These are phyloP conservation scores for Venturia nashicola DNA, from an alignment of 2,329 filamentous ascomycete genomes.

Conservation along the genomic window DNA sequence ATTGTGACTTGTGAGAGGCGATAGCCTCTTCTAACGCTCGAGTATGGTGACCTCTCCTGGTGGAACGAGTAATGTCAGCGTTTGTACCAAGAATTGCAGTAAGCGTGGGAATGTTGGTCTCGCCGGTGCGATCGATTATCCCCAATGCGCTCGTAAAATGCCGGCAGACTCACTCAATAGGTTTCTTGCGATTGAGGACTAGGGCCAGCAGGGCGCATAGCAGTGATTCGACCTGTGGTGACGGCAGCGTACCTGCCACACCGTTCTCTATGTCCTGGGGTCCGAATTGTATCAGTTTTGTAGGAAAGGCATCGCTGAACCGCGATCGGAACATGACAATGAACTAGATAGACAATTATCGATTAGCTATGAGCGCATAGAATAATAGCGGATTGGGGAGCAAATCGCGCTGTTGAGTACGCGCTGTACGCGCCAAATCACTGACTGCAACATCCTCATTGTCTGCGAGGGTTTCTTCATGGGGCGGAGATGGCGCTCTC, in stretches of 20 bases:
- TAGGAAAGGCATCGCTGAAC: slow-evolving; percentile 80
- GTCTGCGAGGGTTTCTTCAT: slow-evolving; percentile 81
- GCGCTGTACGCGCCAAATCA: slow-evolving; percentile 30
- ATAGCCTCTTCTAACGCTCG: slow-evolving; percentile 91
- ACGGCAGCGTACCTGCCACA: slow-evolving; percentile 63
- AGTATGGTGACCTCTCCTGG: slow-evolving; percentile 80
- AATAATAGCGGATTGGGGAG: slow-evolving; percentile 15
- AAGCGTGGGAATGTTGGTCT: not conserved
- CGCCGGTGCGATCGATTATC: not conserved
- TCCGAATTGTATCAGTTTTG: slow-evolving; percentile 78
- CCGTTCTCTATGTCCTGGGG: slow-evolving; percentile 92
- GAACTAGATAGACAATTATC: slow-evolving; percentile 46
- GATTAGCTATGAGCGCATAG: slow-evolving; percentile 19
- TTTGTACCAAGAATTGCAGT: slow-evolving; percentile 6
- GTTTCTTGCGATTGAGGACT: slow-evolving; percentile 92
- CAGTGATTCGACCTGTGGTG: slow-evolving; percentile 75
- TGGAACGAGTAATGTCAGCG: slow-evolving; percentile 20
- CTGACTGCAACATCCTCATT: slow-evolving; percentile 86
- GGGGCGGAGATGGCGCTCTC: slow-evolving; percentile 74
- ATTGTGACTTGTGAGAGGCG: slow-evolving; percentile 72
- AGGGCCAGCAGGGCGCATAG: slow-evolving; percentile 81
- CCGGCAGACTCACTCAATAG: slow-evolving; percentile 65
- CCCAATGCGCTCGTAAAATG: not conserved
- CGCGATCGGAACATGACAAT: slow-evolving; percentile 96
- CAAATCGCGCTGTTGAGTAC: slow-evolving; percentile 16